These are phyloP conservation scores for Wickerhamomyces subpelliculosus DNA, from an alignment of 805 yeast species.

Conservation along the genomic window DNA sequence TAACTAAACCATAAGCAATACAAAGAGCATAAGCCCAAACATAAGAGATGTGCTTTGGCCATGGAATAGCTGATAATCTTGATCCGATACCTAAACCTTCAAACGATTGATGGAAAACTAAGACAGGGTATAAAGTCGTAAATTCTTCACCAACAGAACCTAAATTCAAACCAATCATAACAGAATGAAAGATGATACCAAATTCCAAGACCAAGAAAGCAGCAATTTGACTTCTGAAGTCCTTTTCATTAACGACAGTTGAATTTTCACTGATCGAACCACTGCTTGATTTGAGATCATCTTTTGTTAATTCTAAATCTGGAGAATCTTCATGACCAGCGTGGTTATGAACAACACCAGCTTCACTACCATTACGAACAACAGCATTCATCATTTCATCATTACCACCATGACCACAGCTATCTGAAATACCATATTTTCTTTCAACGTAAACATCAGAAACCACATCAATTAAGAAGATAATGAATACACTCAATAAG, in stretches of 20 bases:
- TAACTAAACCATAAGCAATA: slow-evolving; percentile 46
- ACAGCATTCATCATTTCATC: slow-evolving; percentile 10
- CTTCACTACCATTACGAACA: slow-evolving; percentile 5
- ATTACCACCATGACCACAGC: slow-evolving; percentile 19
- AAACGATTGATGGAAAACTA: slow-evolving; percentile 70
- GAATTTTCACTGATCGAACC: neutral
- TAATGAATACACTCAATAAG: slow-evolving; percentile 29
- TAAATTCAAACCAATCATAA: slow-evolving; percentile 63
- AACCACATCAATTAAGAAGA: slow-evolving; percentile 35
- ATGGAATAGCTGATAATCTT: slow-evolving; percentile 51
- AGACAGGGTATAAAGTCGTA: slow-evolving; percentile 53
- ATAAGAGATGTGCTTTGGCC: slow-evolving; percentile 37
- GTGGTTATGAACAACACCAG: neutral
- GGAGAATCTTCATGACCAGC: neutral
- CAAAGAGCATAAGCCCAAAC: slow-evolving; percentile 49
- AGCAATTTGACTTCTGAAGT: neutral
- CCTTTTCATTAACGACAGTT: neutral
- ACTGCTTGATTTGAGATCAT: neutral
- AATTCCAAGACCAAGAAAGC: slow-evolving; percentile 58
- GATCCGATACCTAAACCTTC: slow-evolving; percentile 79
- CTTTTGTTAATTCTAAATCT: too few species aligned
- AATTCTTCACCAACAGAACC: slow-evolving; percentile 63
- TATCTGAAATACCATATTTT: slow-evolving; percentile 25
- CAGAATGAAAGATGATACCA: slow-evolving; percentile 70
- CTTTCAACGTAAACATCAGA: slow-evolving; percentile 33